phyloP scores from a whole-genome alignment of 73 alveolate genomes.

The Tetrahymena thermophila region DNA sequence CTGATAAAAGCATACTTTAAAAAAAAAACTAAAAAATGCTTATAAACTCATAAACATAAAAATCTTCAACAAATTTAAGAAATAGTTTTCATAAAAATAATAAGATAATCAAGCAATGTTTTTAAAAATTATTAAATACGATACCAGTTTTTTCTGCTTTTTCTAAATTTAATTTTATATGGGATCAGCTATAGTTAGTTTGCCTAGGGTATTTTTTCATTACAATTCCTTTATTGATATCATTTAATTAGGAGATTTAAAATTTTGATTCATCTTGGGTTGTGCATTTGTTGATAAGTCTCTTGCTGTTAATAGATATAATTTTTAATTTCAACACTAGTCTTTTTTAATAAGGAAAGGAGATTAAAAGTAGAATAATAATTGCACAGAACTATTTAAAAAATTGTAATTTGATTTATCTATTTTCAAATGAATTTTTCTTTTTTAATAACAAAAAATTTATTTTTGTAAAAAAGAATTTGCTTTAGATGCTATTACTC shows the following conservation, averaged over 20 bases:
- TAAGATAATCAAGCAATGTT: background rate
- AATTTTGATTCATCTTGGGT: background rate
- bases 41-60: no score
- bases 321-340: background rate
- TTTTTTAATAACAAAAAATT: background rate
- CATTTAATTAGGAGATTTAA: background rate
- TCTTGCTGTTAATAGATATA: background rate
- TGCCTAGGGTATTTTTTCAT: background rate
- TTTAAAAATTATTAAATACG: background rate
- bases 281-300: background rate
- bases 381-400: background rate
- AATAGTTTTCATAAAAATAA: background rate
- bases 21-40: background rate
- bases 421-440: background rate
- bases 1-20: background rate
- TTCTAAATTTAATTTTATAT: background rate
- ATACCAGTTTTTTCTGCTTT: background rate
- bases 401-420: background rate
- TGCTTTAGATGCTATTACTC: background rate
- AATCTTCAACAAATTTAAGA: background rate
- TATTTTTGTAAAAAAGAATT: background rate
- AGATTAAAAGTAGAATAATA: background rate
- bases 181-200: background rate
- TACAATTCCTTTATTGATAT: background rate
- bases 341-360: background rate